phyloP scores from a whole-genome alignment of 176 grass and related monocot species.

The Tuctoria greenei region DNA sequence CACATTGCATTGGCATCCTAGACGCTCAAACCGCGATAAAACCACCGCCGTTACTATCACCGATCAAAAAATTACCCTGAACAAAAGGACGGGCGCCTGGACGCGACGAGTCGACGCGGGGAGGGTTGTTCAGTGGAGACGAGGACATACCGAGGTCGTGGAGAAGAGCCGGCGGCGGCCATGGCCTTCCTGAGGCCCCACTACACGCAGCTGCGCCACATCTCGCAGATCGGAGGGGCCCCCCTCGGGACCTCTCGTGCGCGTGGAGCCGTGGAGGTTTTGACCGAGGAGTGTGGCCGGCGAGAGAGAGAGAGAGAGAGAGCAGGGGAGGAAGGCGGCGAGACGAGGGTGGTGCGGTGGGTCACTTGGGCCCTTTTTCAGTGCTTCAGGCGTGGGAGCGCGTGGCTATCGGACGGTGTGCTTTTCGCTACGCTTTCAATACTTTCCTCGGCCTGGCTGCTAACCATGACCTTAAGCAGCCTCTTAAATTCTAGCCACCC shows the following conservation, averaged over 20 bases:
- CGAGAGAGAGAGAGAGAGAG: background rate
- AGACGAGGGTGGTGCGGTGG: background rate
- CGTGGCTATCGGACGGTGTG: background rate
- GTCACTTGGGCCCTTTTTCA: background rate
- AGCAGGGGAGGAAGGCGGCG: background rate
- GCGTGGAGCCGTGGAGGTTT: background rate
- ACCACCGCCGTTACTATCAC: background rate
- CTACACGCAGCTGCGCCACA: constrained; percentile 87
- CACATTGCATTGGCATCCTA: no score
- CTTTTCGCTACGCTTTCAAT: background rate
- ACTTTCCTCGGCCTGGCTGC: background rate
- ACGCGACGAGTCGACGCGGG: background rate
- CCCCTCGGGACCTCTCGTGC: background rate
- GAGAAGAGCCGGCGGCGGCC: constrained; percentile 58
- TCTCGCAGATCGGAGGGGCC: constrained; percentile 6
- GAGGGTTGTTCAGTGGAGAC: background rate
- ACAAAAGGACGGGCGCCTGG: background rate
- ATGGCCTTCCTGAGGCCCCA: constrained; percentile 28
- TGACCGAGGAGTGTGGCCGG: background rate
- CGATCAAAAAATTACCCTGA: background rate
- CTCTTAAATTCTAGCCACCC: background rate
- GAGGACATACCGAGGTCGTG: constrained; percentile 49
- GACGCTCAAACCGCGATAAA: background rate
- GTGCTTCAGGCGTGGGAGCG: background rate
- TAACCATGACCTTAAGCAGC: background rate